phyloP scores from a whole-genome alignment of 2,329 filamentous ascomycete species.

The Penicillium hesseltinei region DNA sequence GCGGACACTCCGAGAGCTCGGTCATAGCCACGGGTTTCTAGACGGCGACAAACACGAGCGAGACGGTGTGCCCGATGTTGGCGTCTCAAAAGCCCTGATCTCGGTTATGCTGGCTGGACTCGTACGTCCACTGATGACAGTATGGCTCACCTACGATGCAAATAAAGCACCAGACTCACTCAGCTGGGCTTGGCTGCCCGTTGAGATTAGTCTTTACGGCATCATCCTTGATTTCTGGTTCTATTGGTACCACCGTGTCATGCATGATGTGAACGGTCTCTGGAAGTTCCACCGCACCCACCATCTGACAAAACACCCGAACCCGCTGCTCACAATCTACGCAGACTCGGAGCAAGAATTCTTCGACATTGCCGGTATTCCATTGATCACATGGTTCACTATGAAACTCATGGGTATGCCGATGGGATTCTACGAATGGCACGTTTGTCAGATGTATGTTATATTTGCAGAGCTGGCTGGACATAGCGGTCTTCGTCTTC shows the following conservation, averaged over 20 bases:
- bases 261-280: constrained; percentile 1
- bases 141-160: not conserved
- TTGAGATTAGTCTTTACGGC: constrained; percentile 2
- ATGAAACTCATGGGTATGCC: constrained; percentile 2
- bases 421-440: constrained; percentile 6
- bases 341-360: constrained; percentile 5
- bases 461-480: constrained; percentile 1
- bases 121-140: not conserved
- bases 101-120: constrained; percentile 1
- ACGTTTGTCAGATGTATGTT: constrained; percentile 1
- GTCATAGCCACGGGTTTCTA: not conserved
- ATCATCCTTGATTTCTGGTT: constrained; percentile 6
- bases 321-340: constrained; percentile 1
- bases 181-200: not conserved
- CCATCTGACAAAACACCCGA: constrained; percentile 1
- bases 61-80: constrained; percentile 2
- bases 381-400: not conserved
- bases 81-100: not conserved
- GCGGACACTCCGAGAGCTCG: not conserved
- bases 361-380: constrained; percentile 1
- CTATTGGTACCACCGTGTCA: constrained; percentile 5
- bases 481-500: constrained; percentile 4
- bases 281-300: constrained; percentile 4
- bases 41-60: constrained; percentile 2
- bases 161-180: not conserved